Evolutionary conservation across 176 grass and related monocot genomes (phyloP), one percentile per base, ranked within the genome.

Genomic region (Neostapfia colusana): DNA sequence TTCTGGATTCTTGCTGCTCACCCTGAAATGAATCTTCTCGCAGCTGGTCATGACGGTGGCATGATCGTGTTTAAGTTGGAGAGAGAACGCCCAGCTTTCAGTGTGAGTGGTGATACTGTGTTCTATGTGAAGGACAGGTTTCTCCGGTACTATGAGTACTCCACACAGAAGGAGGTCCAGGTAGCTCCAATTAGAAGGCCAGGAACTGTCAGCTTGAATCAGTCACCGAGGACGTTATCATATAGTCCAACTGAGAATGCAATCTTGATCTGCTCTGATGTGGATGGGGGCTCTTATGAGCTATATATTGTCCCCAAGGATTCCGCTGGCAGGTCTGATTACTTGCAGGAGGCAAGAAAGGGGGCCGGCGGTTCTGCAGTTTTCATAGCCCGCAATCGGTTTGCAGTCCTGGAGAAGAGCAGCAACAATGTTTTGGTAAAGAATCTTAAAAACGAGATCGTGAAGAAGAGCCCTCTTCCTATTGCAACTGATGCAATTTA

Each of bases 111-210:
- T 42, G 91, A 94, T 72, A 90, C 79, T 3, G 65, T 98, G 20
- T 85, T 89, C 82, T 94, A 93, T 84, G 87, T 98, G 49, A 98
- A 98, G 88, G 95, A 94, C 70, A 89, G 95, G 6, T 98, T 93
- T 48, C 82, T 98, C 36, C 76, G 82, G 15, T 89, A 72, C 25
- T 91, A 70, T 17, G 95, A 98, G 49, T 93, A 90, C 57, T 88
- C 91, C 73, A 72, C 89, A 6, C 88, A 89, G 70, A 90, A 98
- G 65, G 95, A 98, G 50, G 82, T 74, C 4, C 95, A 94, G 67
- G 58, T 93, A 23, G 87, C 90, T 86, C 87, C 76, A 0, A 92
- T 94, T 50, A 88, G 89, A 79, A 76, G 95, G 61, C 89, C 91
- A 70, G 95, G 95, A 26, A 77, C 91, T 7, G 79, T 94, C 45